Conservation (phyloP, 2,329 filamentous ascomycete genomes). For the Verticillium alfalfae region DNA sequence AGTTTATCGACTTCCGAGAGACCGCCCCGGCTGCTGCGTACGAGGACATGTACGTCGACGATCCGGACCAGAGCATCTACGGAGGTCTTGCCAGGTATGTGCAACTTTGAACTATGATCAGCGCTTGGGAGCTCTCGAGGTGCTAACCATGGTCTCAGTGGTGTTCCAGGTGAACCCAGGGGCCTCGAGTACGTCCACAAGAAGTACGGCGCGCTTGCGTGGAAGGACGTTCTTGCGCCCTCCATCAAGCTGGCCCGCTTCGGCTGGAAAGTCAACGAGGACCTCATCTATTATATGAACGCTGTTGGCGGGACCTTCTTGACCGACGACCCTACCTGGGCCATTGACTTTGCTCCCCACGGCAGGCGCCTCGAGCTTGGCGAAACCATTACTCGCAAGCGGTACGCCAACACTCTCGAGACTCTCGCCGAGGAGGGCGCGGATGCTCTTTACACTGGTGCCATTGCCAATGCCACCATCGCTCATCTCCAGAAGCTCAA, state of each 20-base stretch:
- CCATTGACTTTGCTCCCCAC: conserved; percentile 77
- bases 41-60: conserved; percentile 74
- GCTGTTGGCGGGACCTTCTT: conserved; percentile 54
- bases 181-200: conserved; percentile 71
- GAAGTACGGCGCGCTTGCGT: conserved; percentile 58
- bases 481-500: conserved; percentile 54
- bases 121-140: background rate
- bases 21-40: conserved; percentile 74
- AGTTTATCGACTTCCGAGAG: conserved; percentile 82
- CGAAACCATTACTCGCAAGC: conserved; percentile 69
- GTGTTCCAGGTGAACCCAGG: conserved; percentile 64
- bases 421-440: conserved; percentile 60
- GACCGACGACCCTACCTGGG: conserved; percentile 66
- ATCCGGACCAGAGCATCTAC: conserved; percentile 56
- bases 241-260: conserved; percentile 66
- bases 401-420: conserved; percentile 71
- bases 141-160: conserved; percentile 28
- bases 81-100: conserved; percentile 69
- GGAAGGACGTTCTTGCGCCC: conserved; percentile 63
- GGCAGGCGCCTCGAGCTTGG: conserved; percentile 60
- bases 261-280: conserved; percentile 66
- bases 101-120: conserved; percentile 15
- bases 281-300: conserved; percentile 68
- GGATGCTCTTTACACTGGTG: conserved; percentile 64
- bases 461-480: conserved; percentile 66